These are phyloP conservation scores for Ustilago loliicola DNA, from an alignment of 1,284 basidiomycete genomes.

Conservation along the genomic window DNA sequence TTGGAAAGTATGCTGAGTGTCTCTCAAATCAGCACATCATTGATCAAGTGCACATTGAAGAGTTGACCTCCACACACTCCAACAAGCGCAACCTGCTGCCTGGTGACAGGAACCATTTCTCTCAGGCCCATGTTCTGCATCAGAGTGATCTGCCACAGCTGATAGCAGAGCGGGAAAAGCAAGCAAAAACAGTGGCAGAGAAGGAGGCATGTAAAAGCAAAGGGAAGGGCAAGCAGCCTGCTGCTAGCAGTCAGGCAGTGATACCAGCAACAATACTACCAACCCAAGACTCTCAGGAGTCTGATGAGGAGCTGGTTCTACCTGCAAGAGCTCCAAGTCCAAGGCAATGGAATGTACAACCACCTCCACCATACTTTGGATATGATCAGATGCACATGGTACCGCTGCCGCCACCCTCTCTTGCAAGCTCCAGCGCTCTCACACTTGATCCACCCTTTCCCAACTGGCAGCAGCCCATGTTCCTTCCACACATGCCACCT, in stretches of 20 bases:
- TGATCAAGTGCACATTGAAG: not conserved
- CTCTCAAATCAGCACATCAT: no score
- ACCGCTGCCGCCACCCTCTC: not conserved
- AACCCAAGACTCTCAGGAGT: not conserved
- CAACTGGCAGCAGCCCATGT: not conserved
- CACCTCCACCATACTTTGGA: not conserved
- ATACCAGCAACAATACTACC: not conserved
- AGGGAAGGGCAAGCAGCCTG: not conserved
- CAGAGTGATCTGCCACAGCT: not conserved
- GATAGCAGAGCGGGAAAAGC: no score
- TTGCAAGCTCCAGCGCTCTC: not conserved
- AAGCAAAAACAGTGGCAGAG: no score
- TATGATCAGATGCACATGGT: no score
- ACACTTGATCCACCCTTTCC: not conserved
- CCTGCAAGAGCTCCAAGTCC: not conserved
- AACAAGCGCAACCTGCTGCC: not conserved
- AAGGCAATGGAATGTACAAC: not conserved
- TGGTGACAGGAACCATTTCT: constrained; percentile 1
- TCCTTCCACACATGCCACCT: not conserved
- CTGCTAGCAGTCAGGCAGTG: not conserved
- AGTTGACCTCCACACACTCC: not conserved
- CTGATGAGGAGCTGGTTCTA: not conserved
- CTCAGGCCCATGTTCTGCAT: not conserved
- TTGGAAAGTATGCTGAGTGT: no score
- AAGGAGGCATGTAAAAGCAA: not conserved